Evolutionary conservation across 345 rosid species (phyloP), one percentile per base, ranked within the genome.

Genomic region (Gossypium longicalyx): DNA sequence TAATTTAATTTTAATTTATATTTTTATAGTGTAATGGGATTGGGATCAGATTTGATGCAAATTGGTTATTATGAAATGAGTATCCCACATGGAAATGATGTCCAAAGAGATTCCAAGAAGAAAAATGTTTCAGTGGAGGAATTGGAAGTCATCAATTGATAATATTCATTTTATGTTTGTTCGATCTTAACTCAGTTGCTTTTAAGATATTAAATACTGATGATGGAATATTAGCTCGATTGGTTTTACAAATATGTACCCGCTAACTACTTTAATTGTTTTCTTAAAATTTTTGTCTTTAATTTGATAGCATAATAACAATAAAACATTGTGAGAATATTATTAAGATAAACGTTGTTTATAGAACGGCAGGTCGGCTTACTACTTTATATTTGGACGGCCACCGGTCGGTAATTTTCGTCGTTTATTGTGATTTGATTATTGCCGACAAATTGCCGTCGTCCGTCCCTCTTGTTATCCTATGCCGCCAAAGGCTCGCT

Each of bases 11-110:
- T 15, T 22, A 25, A n/a, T 12, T 16, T 19, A 7, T 34, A 63
- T 16, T 72, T 34, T 73, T 27, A 27, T 23, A 74, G 76, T 45
- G 44, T 29, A 2, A 58, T 65, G 69, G 80, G 78, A 8, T 75
- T 78, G 66, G 80, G 71, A 10, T 75, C 77, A 20, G 79, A 48
- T 70, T 49, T 61, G 41, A 41, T 65, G 48, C 15, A 43, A 15
- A 44, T 13, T 53, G 59, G 11, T 15, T 12, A 47, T 9, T 47
- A 17, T 52, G 23, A 51, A 75, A 75, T 44, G 23, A 54, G 53
- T 66, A 75, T 75, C 57, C 47, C 53, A 16, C 20, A 43, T 1
- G 41, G 56, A 12, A 45, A 66, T 66, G 41, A 51, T 12, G 27
- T 22, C 58, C 41, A 15, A 43, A 75, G 72, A 67, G 56, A 41